Percentiles rank a stretch among this genome's conserved stretches.
These are phyloP conservation scores for Mycena epipterygia DNA, from an alignment of 768 basidiomycete genomes.

Conservation along the genomic window DNA sequence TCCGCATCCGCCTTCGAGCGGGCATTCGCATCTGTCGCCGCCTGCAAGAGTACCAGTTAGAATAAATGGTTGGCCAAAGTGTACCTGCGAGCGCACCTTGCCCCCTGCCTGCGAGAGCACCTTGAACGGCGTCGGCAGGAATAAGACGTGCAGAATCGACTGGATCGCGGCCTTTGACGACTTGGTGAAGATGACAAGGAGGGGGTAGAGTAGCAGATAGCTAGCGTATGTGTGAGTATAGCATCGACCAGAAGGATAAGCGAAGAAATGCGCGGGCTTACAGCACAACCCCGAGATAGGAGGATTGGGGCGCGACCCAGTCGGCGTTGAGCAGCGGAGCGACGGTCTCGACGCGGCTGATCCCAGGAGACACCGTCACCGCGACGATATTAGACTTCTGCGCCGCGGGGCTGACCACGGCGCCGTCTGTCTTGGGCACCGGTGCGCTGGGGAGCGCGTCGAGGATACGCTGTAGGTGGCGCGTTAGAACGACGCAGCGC, in stretches of 20 bases:
- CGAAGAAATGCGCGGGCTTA: slow-evolving; percentile 56
- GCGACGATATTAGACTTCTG: slow-evolving; percentile 84
- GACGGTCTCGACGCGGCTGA: slow-evolving; percentile 79
- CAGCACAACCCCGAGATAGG: slow-evolving; percentile 55
- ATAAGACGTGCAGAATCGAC: slow-evolving; percentile 84
- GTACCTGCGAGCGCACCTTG: too few species aligned
- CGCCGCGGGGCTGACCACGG: slow-evolving; percentile 54
- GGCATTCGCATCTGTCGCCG: slow-evolving; percentile 9
- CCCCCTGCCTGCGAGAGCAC: slow-evolving; percentile 39
- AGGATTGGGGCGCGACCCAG: neutral
- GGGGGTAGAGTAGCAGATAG: slow-evolving; percentile 75
- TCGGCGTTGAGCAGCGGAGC: slow-evolving; percentile 58
- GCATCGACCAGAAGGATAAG: slow-evolving; percentile 36
- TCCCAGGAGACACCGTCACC: slow-evolving; percentile 80
- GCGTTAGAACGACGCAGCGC: slow-evolving; percentile 73
- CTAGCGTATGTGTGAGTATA: too few species aligned
- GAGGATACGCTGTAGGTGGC: slow-evolving; percentile 87
- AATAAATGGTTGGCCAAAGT: too few species aligned
- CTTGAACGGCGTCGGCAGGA: slow-evolving; percentile 86
- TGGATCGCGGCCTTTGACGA: slow-evolving; percentile 76
- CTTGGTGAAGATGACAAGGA: slow-evolving; percentile 79
- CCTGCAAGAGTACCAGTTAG: too few species aligned
- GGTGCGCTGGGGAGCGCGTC: slow-evolving; percentile 79
- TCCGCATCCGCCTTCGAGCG: slow-evolving; percentile 21
- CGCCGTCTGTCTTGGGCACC: slow-evolving; percentile 47